Percentiles rank a stretch among this genome's conserved stretches.
phyloP scores from a whole-genome alignment of 768 basidiomycete genomes.

The Sporobolomyces roseus region DNA sequence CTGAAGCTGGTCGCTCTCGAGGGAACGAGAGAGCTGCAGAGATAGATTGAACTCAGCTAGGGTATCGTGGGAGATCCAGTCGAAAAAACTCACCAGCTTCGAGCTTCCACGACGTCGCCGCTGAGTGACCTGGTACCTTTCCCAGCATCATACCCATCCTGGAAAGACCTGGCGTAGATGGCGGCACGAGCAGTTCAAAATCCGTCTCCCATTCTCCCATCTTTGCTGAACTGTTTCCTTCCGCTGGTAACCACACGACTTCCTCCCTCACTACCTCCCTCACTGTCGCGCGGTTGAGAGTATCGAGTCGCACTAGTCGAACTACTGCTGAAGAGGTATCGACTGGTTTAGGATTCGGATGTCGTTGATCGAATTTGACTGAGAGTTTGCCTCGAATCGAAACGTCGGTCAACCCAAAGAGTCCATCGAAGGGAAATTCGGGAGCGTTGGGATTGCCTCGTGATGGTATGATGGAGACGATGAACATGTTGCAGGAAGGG shows the following conservation, averaged over 20 bases:
- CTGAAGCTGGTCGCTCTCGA: neutral
- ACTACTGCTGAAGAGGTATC: neutral
- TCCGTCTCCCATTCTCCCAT: constrained; percentile 10
- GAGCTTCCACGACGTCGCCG: constrained; percentile 15
- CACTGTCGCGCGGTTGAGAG: neutral
- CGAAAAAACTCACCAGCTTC: constrained; percentile 1
- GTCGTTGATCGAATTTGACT: constrained; percentile 17
- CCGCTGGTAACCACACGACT: constrained; percentile 2
- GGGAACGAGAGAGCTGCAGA: constrained; percentile 1
- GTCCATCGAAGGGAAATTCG: constrained; percentile 19
- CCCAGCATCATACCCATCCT: constrained; percentile 17
- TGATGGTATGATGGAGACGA: constrained; percentile 2
- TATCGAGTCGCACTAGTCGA: constrained; percentile 17
- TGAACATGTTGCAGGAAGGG: constrained; percentile 16
- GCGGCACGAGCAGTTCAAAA: constrained; percentile 5
- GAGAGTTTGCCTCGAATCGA: constrained; percentile 3
- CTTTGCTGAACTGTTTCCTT: neutral
- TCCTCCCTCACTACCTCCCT: constrained; percentile 3
- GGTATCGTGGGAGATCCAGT: no score
- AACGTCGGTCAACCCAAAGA: constrained; percentile 16
- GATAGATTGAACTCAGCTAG: no score
- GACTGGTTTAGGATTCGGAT: constrained; percentile 14
- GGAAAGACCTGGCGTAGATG: constrained; percentile 6
- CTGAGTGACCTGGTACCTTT: constrained; percentile 8
- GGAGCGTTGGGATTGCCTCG: constrained; percentile 16